Evolutionary conservation across 371 early-diverging fungal species (phyloP).

Genomic region (Dinochytrium kinnereticum): DNA sequence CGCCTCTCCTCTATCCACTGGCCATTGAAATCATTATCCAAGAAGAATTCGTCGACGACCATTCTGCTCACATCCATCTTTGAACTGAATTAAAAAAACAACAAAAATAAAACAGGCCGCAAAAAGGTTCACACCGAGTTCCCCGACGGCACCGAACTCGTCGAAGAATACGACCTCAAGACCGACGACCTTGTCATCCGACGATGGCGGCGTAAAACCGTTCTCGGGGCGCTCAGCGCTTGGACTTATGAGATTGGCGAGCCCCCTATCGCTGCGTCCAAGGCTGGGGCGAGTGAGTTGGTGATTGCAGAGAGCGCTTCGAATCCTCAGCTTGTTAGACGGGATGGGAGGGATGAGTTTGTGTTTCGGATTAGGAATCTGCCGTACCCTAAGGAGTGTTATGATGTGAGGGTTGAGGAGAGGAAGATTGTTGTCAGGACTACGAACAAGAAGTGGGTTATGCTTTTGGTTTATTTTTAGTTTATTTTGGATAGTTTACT

Average conservation of each 20-base stretch:
- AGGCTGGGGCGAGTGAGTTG: not conserved
- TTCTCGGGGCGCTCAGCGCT: slow-evolving; percentile 25
- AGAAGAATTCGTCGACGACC: too few species aligned
- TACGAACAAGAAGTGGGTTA: slow-evolving; percentile 23
- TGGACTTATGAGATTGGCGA: slow-evolving; percentile 40
- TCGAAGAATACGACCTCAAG: slow-evolving; percentile 37
- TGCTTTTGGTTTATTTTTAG: not conserved
- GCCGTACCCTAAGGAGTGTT: slow-evolving; percentile 26
- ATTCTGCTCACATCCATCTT: not conserved
- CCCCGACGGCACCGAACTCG: slow-evolving; percentile 28
- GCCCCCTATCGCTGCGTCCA: slow-evolving; percentile 1
- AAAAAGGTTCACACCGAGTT: slow-evolving; percentile 26
- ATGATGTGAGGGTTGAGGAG: slow-evolving; percentile 28
- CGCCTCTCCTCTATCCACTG: not conserved
- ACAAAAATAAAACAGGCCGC: too few species aligned
- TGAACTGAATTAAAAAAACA: too few species aligned
- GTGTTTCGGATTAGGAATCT: slow-evolving; percentile 33
- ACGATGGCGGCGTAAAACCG: slow-evolving; percentile 20
- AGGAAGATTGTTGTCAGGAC: slow-evolving; percentile 38
- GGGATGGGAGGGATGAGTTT: slow-evolving; percentile 28
- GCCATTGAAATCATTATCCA: too few species aligned
- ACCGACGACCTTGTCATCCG: slow-evolving; percentile 35
- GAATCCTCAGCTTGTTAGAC: slow-evolving; percentile 17
- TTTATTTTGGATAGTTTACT: not conserved
- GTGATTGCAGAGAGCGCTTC: slow-evolving; percentile 19